Conservation (phyloP, 2,329 filamentous ascomycete species). For the Karstenula rhodostoma region DNA sequence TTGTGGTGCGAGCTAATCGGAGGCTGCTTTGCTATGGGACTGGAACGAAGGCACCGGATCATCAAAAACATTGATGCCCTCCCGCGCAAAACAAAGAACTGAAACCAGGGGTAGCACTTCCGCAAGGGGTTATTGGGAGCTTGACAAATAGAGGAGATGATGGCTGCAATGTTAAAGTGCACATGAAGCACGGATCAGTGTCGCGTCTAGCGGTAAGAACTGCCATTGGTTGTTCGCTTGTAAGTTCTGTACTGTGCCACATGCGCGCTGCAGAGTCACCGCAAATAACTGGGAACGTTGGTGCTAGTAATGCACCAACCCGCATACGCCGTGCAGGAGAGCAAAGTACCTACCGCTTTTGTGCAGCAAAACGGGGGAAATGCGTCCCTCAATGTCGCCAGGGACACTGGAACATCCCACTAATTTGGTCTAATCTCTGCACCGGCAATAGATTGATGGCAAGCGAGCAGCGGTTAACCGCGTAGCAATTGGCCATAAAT, state of each 20-base stretch:
- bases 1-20: conserved; percentile 7
- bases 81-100: background rate
- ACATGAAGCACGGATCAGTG: background rate
- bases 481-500: background rate
- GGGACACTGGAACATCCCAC: background rate
- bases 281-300: background rate
- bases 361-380: background rate
- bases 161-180: background rate
- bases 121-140: background rate
- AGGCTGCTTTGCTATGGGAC: background rate
- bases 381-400: background rate
- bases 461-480: background rate
- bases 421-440: background rate
- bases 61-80: background rate
- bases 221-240: background rate
- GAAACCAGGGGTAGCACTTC: too few species aligned
- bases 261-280: background rate
- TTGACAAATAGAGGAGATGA: background rate
- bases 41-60: conserved; percentile 6
- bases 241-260: background rate
- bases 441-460: background rate
- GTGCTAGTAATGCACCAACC: background rate
- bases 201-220: background rate
- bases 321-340: background rate
- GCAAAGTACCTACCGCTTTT: background rate